phyloP scores from a whole-genome alignment of 2,329 filamentous ascomycete genomes.

The Phaeoacremonium minimum region DNA sequence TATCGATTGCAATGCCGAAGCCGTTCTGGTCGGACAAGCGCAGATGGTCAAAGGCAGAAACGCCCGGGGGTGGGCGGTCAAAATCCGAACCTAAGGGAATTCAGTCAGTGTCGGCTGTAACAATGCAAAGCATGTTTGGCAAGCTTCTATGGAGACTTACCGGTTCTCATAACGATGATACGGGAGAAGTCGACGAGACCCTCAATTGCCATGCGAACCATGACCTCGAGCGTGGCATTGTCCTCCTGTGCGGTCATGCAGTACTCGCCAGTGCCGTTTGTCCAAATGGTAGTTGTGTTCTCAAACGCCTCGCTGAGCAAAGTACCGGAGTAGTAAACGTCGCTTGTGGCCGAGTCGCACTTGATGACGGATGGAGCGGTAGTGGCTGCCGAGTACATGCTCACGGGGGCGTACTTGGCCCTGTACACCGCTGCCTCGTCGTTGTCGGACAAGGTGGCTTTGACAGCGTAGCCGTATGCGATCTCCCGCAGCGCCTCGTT shows the following conservation, averaged over 20 bases:
- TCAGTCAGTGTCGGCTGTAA: too few species aligned
- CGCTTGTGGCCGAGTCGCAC: constrained; percentile 66
- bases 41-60: constrained; percentile 55
- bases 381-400: constrained; percentile 35
- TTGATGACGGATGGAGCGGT: constrained; percentile 50
- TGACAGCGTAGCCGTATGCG: constrained; percentile 45
- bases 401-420: constrained; percentile 41
- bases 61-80: constrained; percentile 60
- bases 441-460: constrained; percentile 49
- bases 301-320: constrained; percentile 60
- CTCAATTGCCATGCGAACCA: constrained; percentile 54
- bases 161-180: constrained; percentile 64
- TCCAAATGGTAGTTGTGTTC: constrained; percentile 59
- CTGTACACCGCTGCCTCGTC: constrained; percentile 47
- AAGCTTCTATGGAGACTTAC: constrained; percentile 27
- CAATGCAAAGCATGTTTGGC: too few species aligned
- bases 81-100: constrained; percentile 62
- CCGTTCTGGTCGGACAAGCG: constrained; percentile 57
- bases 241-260: constrained; percentile 73
- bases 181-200: constrained; percentile 61
- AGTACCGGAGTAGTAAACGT: constrained; percentile 66
- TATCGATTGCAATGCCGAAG: constrained; percentile 58
- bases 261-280: constrained; percentile 64
- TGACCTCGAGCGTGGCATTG: constrained; percentile 62
- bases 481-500: constrained; percentile 52